Evolutionary conservation across 371 early-diverging fungal genomes (phyloP).

Genomic region (Entomophthora muscae): DNA sequence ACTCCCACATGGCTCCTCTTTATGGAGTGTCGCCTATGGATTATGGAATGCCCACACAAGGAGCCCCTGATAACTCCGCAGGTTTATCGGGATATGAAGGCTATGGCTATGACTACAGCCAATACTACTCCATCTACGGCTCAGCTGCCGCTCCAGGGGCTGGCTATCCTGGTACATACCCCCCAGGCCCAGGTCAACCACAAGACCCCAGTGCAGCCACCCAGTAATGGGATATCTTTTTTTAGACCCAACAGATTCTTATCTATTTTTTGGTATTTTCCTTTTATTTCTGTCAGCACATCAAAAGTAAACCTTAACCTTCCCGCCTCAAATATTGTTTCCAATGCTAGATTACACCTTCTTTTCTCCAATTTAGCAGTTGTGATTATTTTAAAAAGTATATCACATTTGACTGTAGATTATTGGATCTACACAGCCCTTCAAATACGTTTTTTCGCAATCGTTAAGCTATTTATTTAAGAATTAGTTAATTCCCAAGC

Average conservation of each 20-base stretch:
- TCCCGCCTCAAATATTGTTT: no score
- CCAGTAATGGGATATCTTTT: background rate
- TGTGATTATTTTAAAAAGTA: no score
- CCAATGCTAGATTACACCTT: no score
- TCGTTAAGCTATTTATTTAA: no score
- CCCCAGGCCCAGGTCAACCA: background rate
- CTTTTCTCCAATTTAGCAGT: no score
- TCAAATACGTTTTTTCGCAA: no score
- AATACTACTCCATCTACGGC: background rate
- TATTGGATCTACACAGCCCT: no score
- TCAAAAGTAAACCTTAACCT: background rate
- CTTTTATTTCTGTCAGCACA: background rate
- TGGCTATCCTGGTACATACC: background rate
- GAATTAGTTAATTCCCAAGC: no score
- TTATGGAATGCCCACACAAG: background rate
- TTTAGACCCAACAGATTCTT: background rate
- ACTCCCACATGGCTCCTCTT: background rate
- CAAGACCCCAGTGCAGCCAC: background rate
- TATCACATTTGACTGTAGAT: no score
- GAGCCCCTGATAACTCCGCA: background rate
- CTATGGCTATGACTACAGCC: conserved; percentile 7
- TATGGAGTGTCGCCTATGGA: background rate
- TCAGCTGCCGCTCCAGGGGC: background rate
- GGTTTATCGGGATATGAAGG: background rate
- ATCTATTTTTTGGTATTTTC: background rate